A percentile compares a stretch with the other conserved stretches of the same genome.
Evolutionary conservation across 108 stramenopile genomes (phyloP).

Genomic region (Ochromonas danica): DNA sequence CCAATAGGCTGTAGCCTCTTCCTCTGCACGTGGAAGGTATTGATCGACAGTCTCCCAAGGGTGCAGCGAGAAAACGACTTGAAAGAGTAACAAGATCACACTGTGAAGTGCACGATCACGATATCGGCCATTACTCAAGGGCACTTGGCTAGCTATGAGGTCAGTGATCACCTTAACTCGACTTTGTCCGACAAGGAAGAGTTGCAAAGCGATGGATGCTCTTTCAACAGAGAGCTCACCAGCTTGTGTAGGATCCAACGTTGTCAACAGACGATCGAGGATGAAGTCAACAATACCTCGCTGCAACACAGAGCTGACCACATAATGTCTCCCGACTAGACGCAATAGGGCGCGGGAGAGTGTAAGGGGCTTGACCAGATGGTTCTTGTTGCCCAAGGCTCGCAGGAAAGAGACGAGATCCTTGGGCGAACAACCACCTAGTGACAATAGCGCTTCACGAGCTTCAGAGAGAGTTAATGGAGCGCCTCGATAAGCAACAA

Average conservation of each 20-base stretch:
- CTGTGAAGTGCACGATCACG: neutral
- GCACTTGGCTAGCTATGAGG: neutral
- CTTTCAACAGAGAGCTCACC: neutral
- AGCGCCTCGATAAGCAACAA: neutral
- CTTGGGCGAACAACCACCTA: neutral
- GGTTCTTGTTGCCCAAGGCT: neutral
- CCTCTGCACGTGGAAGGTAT: too few relatives aligned
- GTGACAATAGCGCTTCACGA: neutral
- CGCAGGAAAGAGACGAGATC: neutral
- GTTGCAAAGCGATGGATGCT: neutral
- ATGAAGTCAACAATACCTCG: constrained; percentile 1
- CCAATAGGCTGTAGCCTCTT: too few relatives aligned
- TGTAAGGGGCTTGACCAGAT: neutral
- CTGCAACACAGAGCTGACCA: neutral
- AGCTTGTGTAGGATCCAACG: neutral
- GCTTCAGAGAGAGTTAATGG: neutral
- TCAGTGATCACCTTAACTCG: neutral
- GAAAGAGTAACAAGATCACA: too few relatives aligned
- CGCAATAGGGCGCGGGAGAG: neutral
- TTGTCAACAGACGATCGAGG: neutral
- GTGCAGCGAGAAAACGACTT: too few relatives aligned
- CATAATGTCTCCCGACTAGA: neutral
- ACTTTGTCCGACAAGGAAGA: neutral
- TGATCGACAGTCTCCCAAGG: too few relatives aligned
- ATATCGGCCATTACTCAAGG: neutral